Evolutionary conservation across 106 monocot genomes (phyloP).

Genomic region (Posidonia australis): DNA sequence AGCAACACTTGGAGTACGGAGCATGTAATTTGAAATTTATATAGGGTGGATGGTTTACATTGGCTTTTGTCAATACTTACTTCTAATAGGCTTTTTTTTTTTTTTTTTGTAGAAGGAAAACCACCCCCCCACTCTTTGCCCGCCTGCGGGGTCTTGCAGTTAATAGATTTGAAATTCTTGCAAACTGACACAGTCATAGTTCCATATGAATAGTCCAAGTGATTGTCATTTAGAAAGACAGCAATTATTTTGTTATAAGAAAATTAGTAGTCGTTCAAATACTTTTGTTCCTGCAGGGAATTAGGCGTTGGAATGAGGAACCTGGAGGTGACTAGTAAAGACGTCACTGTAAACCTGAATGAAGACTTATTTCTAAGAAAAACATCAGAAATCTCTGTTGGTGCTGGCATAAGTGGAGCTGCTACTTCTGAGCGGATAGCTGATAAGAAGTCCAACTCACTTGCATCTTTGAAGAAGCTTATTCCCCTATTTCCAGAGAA

Average conservation of each 20-base stretch:
- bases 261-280: background rate
- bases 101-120: no score
- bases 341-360: constrained; percentile 44
- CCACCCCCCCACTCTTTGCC: no score
- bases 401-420: constrained; percentile 16
- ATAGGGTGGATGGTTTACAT: no score
- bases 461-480: constrained; percentile 36
- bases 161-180: no score
- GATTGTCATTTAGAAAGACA: no score
- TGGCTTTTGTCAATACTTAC: no score
- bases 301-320: constrained; percentile 53
- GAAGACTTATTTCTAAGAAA: constrained; percentile 47
- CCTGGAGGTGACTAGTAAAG: constrained; percentile 60
- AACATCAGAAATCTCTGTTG: constrained; percentile 15
- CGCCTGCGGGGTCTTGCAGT: no score
- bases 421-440: constrained; percentile 15
- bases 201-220: no score
- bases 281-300: constrained; percentile 37
- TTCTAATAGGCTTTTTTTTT: no score
- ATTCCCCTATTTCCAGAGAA: constrained; percentile 65
- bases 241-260: background rate
- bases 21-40: no score
- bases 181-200: no score
- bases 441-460: constrained; percentile 28
- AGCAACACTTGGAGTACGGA: no score